phyloP scores from a whole-genome alignment of 2,329 filamentous ascomycete species.

The Penicillium vulpinum region DNA sequence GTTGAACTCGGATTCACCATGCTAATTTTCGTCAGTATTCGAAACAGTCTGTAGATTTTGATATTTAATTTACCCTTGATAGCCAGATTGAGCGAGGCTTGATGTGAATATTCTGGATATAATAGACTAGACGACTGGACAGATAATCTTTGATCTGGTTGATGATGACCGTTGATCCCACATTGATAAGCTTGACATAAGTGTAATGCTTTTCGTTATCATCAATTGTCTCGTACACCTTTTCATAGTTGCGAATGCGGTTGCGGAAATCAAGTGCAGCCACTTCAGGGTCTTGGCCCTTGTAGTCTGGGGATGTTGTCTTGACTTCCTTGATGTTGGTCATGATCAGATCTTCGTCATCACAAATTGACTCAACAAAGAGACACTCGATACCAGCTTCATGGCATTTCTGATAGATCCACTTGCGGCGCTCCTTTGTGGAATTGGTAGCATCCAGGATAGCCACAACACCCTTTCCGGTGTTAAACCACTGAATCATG shows the following conservation, averaged over 20 bases:
- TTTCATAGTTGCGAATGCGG: slow-evolving; percentile 95
- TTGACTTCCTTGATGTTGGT: slow-evolving; percentile 97
- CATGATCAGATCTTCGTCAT: slow-evolving; percentile 95
- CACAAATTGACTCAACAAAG: slow-evolving; percentile 96
- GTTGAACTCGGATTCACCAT: slow-evolving; percentile 94
- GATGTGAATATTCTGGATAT: slow-evolving; percentile 98
- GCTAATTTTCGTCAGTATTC: slow-evolving; percentile 53
- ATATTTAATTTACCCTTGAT: slow-evolving; percentile 67
- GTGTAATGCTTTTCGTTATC: slow-evolving; percentile 84
- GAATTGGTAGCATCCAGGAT: slow-evolving; percentile 97
- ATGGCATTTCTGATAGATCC: slow-evolving; percentile 81
- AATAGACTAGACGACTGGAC: slow-evolving; percentile 94
- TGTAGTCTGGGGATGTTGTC: slow-evolving; percentile 91
- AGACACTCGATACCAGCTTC: slow-evolving; percentile 81
- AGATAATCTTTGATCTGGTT: slow-evolving; percentile 97
- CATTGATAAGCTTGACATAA: slow-evolving; percentile 96
- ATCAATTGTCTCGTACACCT: slow-evolving; percentile 91
- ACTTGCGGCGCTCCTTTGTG: slow-evolving; percentile 82
- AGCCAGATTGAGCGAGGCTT: slow-evolving; percentile 95
- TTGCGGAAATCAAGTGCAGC: slow-evolving; percentile 91
- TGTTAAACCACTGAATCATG: slow-evolving; percentile 89
- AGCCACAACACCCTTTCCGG: slow-evolving; percentile 76
- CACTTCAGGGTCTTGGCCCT: slow-evolving; percentile 87
- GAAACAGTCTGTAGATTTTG: too few relatives aligned
- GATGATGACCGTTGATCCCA: slow-evolving; percentile 95